A percentile compares a stretch with the other conserved stretches of the same genome.
These are phyloP conservation scores for Dendrocalamus sinicus DNA, from an alignment of 176 grass and related monocot species.

Conservation along the genomic window DNA sequence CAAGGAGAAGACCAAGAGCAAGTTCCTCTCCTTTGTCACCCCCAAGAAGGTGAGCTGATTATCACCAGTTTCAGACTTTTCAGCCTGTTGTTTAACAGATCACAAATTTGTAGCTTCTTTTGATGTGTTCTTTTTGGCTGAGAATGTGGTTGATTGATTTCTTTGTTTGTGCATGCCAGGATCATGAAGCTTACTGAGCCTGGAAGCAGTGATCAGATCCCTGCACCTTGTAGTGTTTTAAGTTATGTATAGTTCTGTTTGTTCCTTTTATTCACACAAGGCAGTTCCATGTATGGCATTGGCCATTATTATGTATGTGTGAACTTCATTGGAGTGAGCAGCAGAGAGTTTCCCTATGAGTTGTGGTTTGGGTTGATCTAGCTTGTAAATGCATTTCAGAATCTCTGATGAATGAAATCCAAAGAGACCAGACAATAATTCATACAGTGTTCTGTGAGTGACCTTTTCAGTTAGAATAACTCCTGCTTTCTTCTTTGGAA, in stretches of 20 bases:
- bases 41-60: conserved; percentile 55
- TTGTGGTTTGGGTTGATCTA: not conserved
- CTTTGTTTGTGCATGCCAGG: conserved; percentile 29
- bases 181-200: conserved; percentile 48
- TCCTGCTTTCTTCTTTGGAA: not conserved
- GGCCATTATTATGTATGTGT: not conserved
- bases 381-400: conserved; percentile 23
- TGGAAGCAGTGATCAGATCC: not conserved
- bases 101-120: not conserved
- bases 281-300: conserved; percentile 3
- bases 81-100: not conserved
- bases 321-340: conserved; percentile 4
- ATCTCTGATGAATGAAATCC: not conserved
- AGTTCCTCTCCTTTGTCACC: conserved; percentile 60
- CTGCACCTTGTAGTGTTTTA: not conserved
- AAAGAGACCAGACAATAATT: not conserved
- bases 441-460: not conserved
- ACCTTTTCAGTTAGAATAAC: not conserved
- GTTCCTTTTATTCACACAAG: not conserved
- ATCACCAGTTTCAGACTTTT: not conserved
- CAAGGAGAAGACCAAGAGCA: conserved; percentile 64
- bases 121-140: not conserved
- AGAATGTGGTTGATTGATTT: not conserved
- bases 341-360: not conserved
- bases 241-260: not conserved